These are phyloP conservation scores for Oleoguttula mirabilis DNA, from an alignment of 495 filamentous ascomycete genomes.

Conservation along the genomic window DNA sequence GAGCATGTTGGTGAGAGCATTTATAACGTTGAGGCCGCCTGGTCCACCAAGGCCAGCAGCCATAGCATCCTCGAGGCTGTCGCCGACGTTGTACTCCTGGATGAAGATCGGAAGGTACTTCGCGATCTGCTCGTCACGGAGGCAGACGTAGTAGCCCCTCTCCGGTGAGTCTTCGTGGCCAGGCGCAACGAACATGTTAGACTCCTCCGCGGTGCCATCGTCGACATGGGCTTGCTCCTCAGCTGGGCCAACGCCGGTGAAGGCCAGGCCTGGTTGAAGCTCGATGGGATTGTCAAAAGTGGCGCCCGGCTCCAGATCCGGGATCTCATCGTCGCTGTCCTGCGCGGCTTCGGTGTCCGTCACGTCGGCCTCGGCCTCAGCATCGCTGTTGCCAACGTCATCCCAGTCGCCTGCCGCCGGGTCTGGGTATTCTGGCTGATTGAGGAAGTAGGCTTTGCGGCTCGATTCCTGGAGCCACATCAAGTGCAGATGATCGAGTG, in stretches of 20 bases:
- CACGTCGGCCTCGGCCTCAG: background rate
- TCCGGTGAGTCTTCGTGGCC: background rate
- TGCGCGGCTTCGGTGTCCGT: background rate
- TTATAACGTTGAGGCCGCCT: no score
- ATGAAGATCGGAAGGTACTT: constrained; percentile 16
- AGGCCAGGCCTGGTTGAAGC: background rate
- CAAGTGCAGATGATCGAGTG: constrained; percentile 12
- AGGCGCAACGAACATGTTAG: constrained; percentile 1
- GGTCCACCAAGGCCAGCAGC: no score
- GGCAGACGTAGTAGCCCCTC: constrained; percentile 13
- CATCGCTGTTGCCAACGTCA: background rate
- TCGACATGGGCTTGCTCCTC: background rate
- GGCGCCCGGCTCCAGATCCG: constrained; percentile 1
- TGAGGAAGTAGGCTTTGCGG: constrained; percentile 10
- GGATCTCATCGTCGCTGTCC: background rate
- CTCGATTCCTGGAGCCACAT: constrained; percentile 5
- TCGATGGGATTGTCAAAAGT: background rate
- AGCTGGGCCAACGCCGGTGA: background rate
- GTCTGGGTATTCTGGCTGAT: constrained; percentile 3
- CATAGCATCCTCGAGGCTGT: no score
- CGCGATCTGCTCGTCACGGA: constrained; percentile 3
- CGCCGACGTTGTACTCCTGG: constrained; percentile 16
- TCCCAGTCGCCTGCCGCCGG: background rate
- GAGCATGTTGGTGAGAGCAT: no score
- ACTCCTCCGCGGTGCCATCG: background rate